Base-by-base conservation (phyloP, 257 asterid genomes). In the Rehmannia glutinosa region DNA sequence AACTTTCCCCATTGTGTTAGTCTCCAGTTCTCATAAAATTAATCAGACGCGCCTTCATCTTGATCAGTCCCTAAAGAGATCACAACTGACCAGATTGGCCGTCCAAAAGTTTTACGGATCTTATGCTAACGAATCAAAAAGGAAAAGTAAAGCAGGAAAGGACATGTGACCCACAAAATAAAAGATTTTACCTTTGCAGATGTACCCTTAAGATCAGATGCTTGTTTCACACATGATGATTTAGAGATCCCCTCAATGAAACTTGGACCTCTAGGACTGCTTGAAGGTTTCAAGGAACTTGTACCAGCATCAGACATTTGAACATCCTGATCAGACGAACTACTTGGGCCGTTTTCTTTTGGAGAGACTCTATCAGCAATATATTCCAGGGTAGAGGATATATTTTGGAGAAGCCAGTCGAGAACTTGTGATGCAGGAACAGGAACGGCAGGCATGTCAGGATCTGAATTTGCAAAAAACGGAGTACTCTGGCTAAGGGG, bases 381-480 rank as follows among this genome's bases (percentile, higher is more conserved):
- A 72, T 82, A 86, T 63, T 88, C 95, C 81, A 84, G 85, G 61
- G 97, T 75, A 68, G 95, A 78, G 39, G 91, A 84, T 64, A 92
- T 83, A 73, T 70, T 87, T 63, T 90, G 90, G 66, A 92, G 73
- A 77, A 92, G 93, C 96, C 96, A 92, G 17, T 87, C 95, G 12
- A 87, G 90, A 75, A 92, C 90, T 81, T 89, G 97, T 42, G 97
- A 66, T 21, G 87, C 97, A 58, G 91, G 88, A 68, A 90, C 93
- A 62, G 98, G 98, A 72, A 78, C 96, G 72, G 95, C 97, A 30
- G 96, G 97, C 98, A 92, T 92, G 77, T 90, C 93, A 15, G 97
- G 96, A 71, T 92, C 97, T 23, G 97, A 92, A 82, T 92, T 92
- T 20, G 97, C 95, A 54, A 90, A 92, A 78, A 90, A 90, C 6